A percentile compares a stretch with the other conserved stretches of the same genome.
phyloP scores from a whole-genome alignment of 139 green algal species.

The Picochlorum sp. region DNA sequence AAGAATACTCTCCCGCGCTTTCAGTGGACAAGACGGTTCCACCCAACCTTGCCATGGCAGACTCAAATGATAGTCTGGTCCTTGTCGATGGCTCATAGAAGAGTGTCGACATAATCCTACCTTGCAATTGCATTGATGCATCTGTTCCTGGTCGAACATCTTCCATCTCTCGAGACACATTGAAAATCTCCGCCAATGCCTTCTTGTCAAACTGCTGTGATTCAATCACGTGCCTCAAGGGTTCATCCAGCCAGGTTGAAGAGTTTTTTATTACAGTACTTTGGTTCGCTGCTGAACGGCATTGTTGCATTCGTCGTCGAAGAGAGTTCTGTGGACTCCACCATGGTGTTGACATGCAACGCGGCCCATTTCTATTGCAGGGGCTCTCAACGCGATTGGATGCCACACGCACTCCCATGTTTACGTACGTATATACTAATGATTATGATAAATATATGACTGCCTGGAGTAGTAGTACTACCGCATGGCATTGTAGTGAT shows the following conservation, averaged over 20 bases:
- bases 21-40: conserved; percentile 94
- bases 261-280: not conserved
- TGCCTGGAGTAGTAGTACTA: too few relatives aligned
- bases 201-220: conserved; percentile 82
- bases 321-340: too few relatives aligned
- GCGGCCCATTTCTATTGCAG: too few relatives aligned
- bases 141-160: conserved; percentile 44
- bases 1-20: conserved; percentile 92
- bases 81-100: conserved; percentile 99
- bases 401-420: not conserved
- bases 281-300: not conserved
- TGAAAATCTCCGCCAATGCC: conserved; percentile 79
- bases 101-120: conserved; percentile 89
- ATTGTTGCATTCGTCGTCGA: not conserved
- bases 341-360: too few relatives aligned
- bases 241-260: conserved; percentile 15
- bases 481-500: too few relatives aligned
- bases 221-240: conserved; percentile 72
- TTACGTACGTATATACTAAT: too few relatives aligned
- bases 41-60: conserved; percentile 85
- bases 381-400: too few relatives aligned
- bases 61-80: conserved; percentile 95
- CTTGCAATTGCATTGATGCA: conserved; percentile 55
- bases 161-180: conserved; percentile 63
- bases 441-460: too few relatives aligned